A percentile compares a stretch with the other conserved stretches of the same genome.
phyloP scores from a whole-genome alignment of 2,329 filamentous ascomycete genomes.

The Lithohypha guttulata region DNA sequence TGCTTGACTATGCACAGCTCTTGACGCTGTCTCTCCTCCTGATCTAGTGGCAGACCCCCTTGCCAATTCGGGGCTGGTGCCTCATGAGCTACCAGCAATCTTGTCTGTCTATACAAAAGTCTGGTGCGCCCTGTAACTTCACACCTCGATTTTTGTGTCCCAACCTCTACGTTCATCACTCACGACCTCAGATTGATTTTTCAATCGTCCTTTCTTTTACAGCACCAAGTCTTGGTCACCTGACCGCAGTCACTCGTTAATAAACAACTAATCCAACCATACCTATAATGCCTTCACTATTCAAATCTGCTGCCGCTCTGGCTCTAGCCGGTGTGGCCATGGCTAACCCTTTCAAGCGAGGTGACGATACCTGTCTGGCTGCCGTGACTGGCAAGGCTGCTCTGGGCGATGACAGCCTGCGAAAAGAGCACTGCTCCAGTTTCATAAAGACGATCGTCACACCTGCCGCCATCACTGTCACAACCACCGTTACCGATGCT shows the following conservation, averaged over 20 bases:
- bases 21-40: no score
- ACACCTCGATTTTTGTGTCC: neutral
- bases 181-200: slow-evolving; percentile 19
- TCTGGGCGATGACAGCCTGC: slow-evolving; percentile 16
- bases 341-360: slow-evolving; percentile 12
- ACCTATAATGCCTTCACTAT: slow-evolving; percentile 16
- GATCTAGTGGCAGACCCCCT: no score
- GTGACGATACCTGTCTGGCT: slow-evolving; percentile 17
- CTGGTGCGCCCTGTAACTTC: neutral
- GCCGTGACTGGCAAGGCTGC: slow-evolving; percentile 20
- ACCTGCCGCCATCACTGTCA: slow-evolving; percentile 6
- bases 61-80: no score
- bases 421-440: slow-evolving; percentile 19
- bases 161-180: slow-evolving; percentile 2
- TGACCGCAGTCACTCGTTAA: slow-evolving; percentile 21
- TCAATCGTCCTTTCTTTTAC: slow-evolving; percentile 23
- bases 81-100: no score
- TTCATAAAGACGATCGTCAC: slow-evolving; percentile 16
- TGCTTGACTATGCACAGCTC: no score
- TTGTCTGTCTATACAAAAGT: slow-evolving; percentile 8
- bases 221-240: slow-evolving; percentile 15
- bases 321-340: slow-evolving; percentile 18
- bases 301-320: slow-evolving; percentile 18
- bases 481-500: slow-evolving; percentile 7
- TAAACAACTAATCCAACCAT: slow-evolving; percentile 9